Percentiles rank a stretch among this genome's conserved stretches.
phyloP scores from a whole-genome alignment of 2,329 filamentous ascomycete species.

The Pestalotiopsis sp. region DNA sequence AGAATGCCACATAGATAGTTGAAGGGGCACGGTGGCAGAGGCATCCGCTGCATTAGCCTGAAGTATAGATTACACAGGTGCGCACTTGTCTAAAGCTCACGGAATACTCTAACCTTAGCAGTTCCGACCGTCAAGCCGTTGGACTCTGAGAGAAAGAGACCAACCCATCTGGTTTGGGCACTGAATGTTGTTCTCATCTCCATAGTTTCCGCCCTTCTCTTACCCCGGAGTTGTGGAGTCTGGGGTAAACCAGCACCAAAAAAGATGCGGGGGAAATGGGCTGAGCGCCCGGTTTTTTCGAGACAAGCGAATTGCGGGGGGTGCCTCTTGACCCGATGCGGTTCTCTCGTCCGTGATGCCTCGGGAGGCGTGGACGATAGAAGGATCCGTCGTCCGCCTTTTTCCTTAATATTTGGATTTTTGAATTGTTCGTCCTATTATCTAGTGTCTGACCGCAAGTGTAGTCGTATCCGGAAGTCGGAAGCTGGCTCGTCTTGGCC shows the following conservation, averaged over 20 bases:
- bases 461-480: neutral
- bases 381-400: neutral
- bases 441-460: no score
- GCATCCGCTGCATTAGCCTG: neutral
- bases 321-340: conserved; percentile 2
- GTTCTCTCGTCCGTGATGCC: conserved; percentile 6
- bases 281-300: neutral
- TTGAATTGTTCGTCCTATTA: no score
- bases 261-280: conserved; percentile 6
- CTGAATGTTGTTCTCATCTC: neutral
- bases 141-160: no score
- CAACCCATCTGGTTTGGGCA: no score
- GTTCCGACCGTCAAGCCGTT: no score
- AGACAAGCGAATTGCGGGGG: conserved; percentile 8
- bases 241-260: neutral
- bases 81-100: neutral
- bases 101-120: neutral
- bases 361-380: conserved; percentile 4
- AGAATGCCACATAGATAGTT: neutral
- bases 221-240: conserved; percentile 9
- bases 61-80: neutral
- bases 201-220: neutral
- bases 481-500: neutral
- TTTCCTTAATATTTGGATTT: neutral
- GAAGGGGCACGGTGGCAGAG: neutral